Base-by-base conservation (phyloP, 164 flowering plant species). In the Malania oleifera region DNA sequence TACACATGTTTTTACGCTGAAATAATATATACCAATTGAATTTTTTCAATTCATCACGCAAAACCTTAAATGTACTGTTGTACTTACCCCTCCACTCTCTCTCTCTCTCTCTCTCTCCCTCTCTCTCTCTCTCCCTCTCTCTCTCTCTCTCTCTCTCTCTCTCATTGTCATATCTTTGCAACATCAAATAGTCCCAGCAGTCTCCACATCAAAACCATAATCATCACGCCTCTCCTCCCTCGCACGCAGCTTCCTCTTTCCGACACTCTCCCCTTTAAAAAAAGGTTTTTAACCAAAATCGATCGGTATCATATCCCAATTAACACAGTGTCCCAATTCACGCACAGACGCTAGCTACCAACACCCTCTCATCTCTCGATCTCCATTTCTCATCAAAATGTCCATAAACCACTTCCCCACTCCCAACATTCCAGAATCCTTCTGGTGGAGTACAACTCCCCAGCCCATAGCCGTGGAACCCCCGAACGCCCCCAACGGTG, bases 361-460 rank as follows among this genome's bases (percentile, higher is more conserved):
- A n/a, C n/a, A n/a, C n/a, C 10, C 28, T 34, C 51, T 40, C 13
- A 27, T 27, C 51, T 15, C 45, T 19, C 38, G 29, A 23, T 37
- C 34, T 56, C 54, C 62, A 56, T 39, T 40, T 57, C 50, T 54
- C 63, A 26, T 54, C 63, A 26, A 59, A 37, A 64, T 75, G 73
- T 67, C 76, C 35, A 56, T 69, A 47, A 67, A 63, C 66, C 76
- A 71, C 19, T 66, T 64, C 58, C 59, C 72, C 41, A 7, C 41
- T 24, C 39, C 75, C 22, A 69, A 68, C 56, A 53, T 55, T 13
- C 59, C 53, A 58, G 69, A 66, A 56, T 20, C 59, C 7, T 50
- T 53, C 23, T 67, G 67, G 75, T 71, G 76, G 74, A 25, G 9
- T 62, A 44, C 62, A 68, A 11, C 46, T 49, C 23, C 58, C 63